Percentiles rank a stretch among this genome's conserved stretches.
These are phyloP conservation scores for Iberis pinnata DNA, from an alignment of 345 rosid genomes.

Conservation along the genomic window DNA sequence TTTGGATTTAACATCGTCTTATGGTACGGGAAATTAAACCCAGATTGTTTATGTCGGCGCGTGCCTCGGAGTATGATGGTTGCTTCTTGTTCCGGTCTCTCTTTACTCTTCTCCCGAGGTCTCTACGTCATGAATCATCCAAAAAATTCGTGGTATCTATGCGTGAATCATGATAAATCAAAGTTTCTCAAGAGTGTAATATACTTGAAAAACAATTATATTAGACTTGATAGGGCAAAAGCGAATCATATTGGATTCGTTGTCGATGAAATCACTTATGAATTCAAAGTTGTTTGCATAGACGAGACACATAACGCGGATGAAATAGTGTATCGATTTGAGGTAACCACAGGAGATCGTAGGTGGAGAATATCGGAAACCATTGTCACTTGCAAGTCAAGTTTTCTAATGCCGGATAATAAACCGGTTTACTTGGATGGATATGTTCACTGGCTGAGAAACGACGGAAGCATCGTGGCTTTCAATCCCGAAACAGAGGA, in stretches of 20 bases:
- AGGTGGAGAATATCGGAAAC: conserved; percentile 9
- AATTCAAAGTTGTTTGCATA: conserved; percentile 3
- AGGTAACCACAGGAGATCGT: neutral
- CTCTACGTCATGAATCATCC: conserved; percentile 17
- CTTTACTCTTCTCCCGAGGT: neutral
- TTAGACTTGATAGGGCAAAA: too few relatives aligned
- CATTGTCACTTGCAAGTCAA: neutral
- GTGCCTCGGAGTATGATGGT: neutral
- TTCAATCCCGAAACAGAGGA: conserved; percentile 4
- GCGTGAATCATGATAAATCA: too few relatives aligned
- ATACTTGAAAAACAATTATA: too few relatives aligned
- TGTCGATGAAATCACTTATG: neutral
- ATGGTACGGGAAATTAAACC: too few relatives aligned
- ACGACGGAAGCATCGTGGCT: conserved; percentile 4
- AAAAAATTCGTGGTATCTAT: neutral
- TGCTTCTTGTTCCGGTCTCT: conserved; percentile 11
- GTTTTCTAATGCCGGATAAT: neutral
- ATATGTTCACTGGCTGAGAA: conserved; percentile 18
- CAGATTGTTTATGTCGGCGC: neutral
- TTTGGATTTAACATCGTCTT: neutral
- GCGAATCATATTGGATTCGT: neutral
- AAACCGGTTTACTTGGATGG: conserved; percentile 8
- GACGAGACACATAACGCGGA: rapidly evolving
- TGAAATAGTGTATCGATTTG: neutral
- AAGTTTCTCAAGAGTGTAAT: neutral